These are phyloP conservation scores for Suhomyces xylopsoci DNA, from an alignment of 805 yeast species.

Conservation along the genomic window DNA sequence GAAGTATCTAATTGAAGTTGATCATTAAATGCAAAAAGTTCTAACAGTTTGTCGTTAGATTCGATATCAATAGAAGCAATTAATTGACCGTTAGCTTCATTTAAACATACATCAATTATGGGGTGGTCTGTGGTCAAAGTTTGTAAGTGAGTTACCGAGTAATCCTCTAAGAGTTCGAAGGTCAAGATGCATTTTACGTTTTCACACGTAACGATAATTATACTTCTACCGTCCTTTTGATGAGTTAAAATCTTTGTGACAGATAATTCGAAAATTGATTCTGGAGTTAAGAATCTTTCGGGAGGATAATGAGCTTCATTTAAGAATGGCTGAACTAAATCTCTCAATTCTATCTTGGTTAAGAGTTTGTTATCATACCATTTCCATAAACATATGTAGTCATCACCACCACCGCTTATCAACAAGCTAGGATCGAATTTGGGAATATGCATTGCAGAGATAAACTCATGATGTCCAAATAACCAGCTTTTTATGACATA, in stretches of 20 bases:
- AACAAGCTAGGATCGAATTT: slow-evolving; percentile 48
- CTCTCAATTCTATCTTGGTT: slow-evolving; percentile 47
- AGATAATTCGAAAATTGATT: slow-evolving; percentile 51
- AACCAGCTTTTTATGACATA: slow-evolving; percentile 78
- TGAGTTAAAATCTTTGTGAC: slow-evolving; percentile 45
- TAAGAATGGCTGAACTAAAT: slow-evolving; percentile 39
- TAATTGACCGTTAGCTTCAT: slow-evolving; percentile 13
- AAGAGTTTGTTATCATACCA: slow-evolving; percentile 56
- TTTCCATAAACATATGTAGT: slow-evolving; percentile 68
- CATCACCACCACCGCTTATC: slow-evolving; percentile 92
- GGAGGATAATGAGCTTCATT: slow-evolving; percentile 63
- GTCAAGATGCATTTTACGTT: slow-evolving; percentile 46
- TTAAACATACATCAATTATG: slow-evolving; percentile 28
- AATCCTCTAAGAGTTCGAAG: slow-evolving; percentile 28
- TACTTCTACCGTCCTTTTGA: slow-evolving; percentile 16
- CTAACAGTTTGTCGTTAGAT: slow-evolving; percentile 23
- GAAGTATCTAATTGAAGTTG: slow-evolving; percentile 14
- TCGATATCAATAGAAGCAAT: slow-evolving; percentile 34
- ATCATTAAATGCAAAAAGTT: slow-evolving; percentile 13
- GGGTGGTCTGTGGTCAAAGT: slow-evolving; percentile 22
- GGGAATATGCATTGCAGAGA: slow-evolving; percentile 63
- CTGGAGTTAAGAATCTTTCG: slow-evolving; percentile 53
- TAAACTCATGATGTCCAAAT: slow-evolving; percentile 83
- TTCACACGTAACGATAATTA: slow-evolving; percentile 48
- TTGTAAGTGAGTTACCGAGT: slow-evolving; percentile 26